Conservation (phyloP, 306 rosid genomes). For the Boehmeria nivea region DNA sequence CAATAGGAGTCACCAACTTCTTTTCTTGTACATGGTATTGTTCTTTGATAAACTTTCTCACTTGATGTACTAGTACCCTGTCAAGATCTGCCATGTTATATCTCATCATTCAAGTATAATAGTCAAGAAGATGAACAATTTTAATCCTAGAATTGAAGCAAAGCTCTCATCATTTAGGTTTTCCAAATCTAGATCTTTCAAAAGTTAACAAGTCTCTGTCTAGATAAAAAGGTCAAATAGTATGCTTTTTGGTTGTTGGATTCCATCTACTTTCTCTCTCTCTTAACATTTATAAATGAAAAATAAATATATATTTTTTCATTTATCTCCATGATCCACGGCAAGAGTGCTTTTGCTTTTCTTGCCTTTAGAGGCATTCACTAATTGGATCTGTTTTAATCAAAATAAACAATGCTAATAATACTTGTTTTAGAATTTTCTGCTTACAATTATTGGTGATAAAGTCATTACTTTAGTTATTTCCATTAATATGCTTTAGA, state of each 20-base stretch:
- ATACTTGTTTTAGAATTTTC: too few relatives aligned
- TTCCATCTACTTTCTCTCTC: slow-evolving; percentile 9
- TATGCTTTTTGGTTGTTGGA: slow-evolving; percentile 9
- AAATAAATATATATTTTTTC: slow-evolving; percentile 2
- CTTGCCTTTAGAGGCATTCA: slow-evolving; percentile 38
- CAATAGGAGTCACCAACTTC: too few relatives aligned
- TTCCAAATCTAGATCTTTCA: slow-evolving; percentile 6
- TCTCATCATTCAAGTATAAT: background rate
- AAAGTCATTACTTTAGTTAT: too few relatives aligned
- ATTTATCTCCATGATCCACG: slow-evolving; percentile 23
- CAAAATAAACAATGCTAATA: too few relatives aligned
- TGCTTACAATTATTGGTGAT: too few relatives aligned
- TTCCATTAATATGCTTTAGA: too few relatives aligned
- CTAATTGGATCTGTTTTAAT: background rate
- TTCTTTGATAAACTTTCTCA: too few relatives aligned
- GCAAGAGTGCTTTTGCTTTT: slow-evolving; percentile 29
- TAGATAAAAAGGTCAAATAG: background rate
- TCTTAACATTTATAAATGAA: background rate
- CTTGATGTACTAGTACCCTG: too few relatives aligned
- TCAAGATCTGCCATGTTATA: background rate
- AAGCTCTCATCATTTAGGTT: slow-evolving; percentile 7
- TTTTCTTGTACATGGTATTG: too few relatives aligned
- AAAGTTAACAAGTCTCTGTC: background rate
- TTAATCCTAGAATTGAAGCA: background rate
- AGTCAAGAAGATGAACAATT: background rate